Percentiles rank a stretch among this genome's conserved stretches.
These are phyloP conservation scores for Melanomma pulvis-pyrius DNA, from an alignment of 495 filamentous ascomycete species.

Conservation along the genomic window DNA sequence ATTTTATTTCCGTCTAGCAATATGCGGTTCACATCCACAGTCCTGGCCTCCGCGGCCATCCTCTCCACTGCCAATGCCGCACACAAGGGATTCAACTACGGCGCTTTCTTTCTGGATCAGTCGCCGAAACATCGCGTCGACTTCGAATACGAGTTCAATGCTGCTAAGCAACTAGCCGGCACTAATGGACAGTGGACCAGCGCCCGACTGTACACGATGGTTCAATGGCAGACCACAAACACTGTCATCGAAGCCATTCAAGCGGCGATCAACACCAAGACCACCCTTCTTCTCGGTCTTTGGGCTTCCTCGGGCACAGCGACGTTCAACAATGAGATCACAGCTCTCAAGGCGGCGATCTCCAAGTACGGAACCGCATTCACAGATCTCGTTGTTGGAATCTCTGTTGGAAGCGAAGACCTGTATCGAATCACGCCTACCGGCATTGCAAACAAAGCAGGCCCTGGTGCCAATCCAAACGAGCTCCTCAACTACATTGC, in stretches of 20 bases:
- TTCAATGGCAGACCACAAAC: conserved; percentile 62
- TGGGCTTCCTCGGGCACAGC: conserved; percentile 72
- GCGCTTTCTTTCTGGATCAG: conserved; percentile 62
- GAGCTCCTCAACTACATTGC: conserved; percentile 67
- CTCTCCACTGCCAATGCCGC: conserved; percentile 40
- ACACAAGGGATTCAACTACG: conserved; percentile 81
- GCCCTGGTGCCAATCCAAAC: conserved; percentile 61
- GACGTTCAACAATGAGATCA: conserved; percentile 68
- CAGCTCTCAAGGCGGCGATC: conserved; percentile 67
- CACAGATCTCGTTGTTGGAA: conserved; percentile 69
- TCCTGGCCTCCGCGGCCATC: conserved; percentile 37
- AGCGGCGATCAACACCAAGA: conserved; percentile 74
- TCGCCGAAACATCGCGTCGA: conserved; percentile 64
- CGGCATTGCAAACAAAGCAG: conserved; percentile 56
- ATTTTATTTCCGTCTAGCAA: conserved; percentile 10
- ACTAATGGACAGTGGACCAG: conserved; percentile 71
- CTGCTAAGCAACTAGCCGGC: conserved; percentile 68
- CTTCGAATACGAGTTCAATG: conserved; percentile 70
- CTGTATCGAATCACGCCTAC: conserved; percentile 76
- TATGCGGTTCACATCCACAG: conserved; percentile 26
- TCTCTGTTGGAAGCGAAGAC: conserved; percentile 90
- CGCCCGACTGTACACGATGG: conserved; percentile 68
- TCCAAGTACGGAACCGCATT: conserved; percentile 63
- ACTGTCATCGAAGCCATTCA: conserved; percentile 70
- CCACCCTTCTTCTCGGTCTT: conserved; percentile 72